Evolutionary conservation across 768 basidiomycete genomes (phyloP).

Genomic region (Mycena leptocephala): DNA sequence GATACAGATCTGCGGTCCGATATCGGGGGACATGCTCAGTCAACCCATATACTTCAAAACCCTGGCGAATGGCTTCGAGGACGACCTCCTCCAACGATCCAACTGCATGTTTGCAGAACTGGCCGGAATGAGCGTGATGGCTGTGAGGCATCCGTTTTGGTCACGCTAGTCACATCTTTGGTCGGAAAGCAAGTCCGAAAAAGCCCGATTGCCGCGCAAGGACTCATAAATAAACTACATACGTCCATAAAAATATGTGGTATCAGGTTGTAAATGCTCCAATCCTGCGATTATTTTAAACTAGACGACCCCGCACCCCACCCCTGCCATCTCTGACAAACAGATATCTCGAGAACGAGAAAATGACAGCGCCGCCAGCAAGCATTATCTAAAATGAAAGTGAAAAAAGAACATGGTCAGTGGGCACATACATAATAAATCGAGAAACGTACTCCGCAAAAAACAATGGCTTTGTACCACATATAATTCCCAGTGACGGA

Average conservation of each 20-base stretch:
- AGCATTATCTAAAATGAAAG: slow-evolving; percentile 42
- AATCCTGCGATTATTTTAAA: slow-evolving; percentile 1
- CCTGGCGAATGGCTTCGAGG: slow-evolving; percentile 81
- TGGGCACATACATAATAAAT: background rate
- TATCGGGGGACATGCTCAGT: slow-evolving; percentile 97
- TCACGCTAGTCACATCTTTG: background rate
- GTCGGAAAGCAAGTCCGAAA: background rate
- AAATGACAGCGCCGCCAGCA: slow-evolving; percentile 46
- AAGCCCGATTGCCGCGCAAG: background rate
- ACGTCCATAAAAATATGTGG: slow-evolving; percentile 19
- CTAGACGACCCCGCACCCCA: slow-evolving; percentile 18
- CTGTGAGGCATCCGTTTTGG: slow-evolving; percentile 70
- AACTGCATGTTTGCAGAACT: slow-evolving; percentile 93
- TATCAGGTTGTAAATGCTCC: background rate
- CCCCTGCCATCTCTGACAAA: slow-evolving; percentile 40
- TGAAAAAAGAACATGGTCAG: background rate
- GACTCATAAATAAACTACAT: slow-evolving; percentile 11
- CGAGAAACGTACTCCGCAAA: slow-evolving; percentile 56
- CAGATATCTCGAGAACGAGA: slow-evolving; percentile 47
- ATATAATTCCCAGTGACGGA: slow-evolving; percentile 38
- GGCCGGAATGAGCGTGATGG: slow-evolving; percentile 94
- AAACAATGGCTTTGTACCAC: slow-evolving; percentile 59
- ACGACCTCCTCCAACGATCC: slow-evolving; percentile 90
- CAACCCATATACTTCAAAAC: slow-evolving; percentile 88
- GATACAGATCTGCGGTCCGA: slow-evolving; percentile 86